Evolutionary conservation across 73 alveolate genomes (phyloP), one percentile per base, ranked within the genome.

Genomic region (Tetrahymena malaccensis): DNA sequence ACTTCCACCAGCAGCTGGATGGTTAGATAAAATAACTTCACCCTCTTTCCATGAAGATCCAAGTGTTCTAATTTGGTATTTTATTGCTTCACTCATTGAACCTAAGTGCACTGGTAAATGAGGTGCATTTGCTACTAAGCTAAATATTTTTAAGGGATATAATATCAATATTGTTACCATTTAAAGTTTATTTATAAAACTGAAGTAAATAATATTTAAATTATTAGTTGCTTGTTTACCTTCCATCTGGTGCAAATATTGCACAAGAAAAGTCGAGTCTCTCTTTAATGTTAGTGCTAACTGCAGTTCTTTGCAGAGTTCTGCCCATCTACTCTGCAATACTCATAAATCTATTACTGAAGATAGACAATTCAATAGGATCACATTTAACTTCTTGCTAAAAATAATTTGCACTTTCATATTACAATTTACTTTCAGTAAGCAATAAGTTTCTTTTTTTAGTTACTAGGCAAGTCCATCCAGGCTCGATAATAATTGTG

Each of bases 31-130:
- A 19, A 97, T 96, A 19, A 98, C 98, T 44, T 98, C 99, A 17
- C 99, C 99, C 44, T 97, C 98, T 94, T 95, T 44, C 98, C 98
- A 96, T n/a, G 93, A 84, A 57, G 93, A 89, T 22, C 97, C 97
- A 85, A 97, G 95, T 7, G 44, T 93, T 15, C 95, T 94, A 4
- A 98, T 97, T 95, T 98, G 96, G 31, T 95, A 97, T 43, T 97
- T 94, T 50, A 98, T 98, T 9, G 99, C 99, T 94, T 97, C 99
- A 70, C 97, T 97, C 99, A 98, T 98, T 16, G 99, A 96, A 4
- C 99, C 99, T 34, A 98, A 85, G 96, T 98, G 99, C 35, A 98
- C 99, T 27, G 99, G 99, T 83, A 98, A 84, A 96, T 98, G 99
- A 40, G 99, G 99, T 38, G 99, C 99, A 97, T 98, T 98, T 12